Evolutionary conservation across 768 basidiomycete genomes (phyloP), one percentile per base, ranked within the genome.

Genomic region (Mycena alexandri): DNA sequence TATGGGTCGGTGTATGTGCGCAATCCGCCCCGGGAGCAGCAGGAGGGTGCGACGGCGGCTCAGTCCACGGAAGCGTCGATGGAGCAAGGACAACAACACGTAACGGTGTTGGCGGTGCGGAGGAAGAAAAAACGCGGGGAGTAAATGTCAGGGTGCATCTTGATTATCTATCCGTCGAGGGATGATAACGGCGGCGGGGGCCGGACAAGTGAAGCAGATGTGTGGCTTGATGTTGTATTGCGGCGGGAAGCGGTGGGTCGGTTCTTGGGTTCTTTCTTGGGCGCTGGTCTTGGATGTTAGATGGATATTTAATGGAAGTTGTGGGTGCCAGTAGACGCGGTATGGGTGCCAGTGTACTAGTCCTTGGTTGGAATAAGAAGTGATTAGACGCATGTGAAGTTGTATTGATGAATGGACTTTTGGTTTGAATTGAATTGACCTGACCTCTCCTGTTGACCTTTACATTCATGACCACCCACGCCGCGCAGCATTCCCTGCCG

Each of bases 401-500:
- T 29, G 29, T 38, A 11, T 38, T 38, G 38, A 11, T 38, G 38
- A 38, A 14, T 10, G 11, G 14, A 38, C 38, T n/a, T 57, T 57
- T 29, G 17, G 25, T 33, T 54, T 64, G 54, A 53, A 53, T 63
- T 68, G 17, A 29, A 61, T 10, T 33, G 29, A 38, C 25, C 36
- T 33, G 29, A 38, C 25, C 36, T 5, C 47, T 44, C 43, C 34
- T 63, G 43, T 52, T 58, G n/a, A n/a, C 34, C 29, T 57, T 55
- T 50, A 29, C 61, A 36, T 51, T 52, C 48, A 80, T 85, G 78
- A 80, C 82, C 52, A 80, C 82, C 47, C 84, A 83, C 72, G 77
- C 82, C 13, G 38, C 63, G 67, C 90, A 89, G 67, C 90, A 89
- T 76, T 89, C 91, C 12, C 87, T 94, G 43, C 93, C 93, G 44